phyloP scores from a whole-genome alignment of 768 basidiomycete species.

The Mycena polygramma region DNA sequence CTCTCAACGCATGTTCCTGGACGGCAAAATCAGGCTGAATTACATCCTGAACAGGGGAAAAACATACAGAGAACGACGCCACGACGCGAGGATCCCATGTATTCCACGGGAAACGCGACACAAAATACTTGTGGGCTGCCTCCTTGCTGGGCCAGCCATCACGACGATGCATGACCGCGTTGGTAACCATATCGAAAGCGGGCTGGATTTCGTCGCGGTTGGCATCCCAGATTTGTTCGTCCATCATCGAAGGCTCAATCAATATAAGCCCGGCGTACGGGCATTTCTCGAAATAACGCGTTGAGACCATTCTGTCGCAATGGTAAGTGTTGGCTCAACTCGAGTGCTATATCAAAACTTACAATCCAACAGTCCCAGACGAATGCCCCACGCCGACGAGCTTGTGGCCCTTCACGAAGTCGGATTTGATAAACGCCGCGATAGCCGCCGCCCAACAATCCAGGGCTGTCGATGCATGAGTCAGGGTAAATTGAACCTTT shows the following conservation, averaged over 20 bases:
- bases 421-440: conserved; percentile 30
- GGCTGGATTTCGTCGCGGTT: conserved; percentile 35
- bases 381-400: conserved; percentile 17
- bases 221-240: conserved; percentile 32
- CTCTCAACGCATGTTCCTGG: conserved; percentile 15
- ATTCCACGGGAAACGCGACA: conserved; percentile 41
- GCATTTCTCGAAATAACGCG: conserved; percentile 9
- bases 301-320: conserved; percentile 4
- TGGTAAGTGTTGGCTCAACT: not conserved
- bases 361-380: conserved; percentile 20
- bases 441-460: conserved; percentile 33
- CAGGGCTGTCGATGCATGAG: conserved; percentile 16
- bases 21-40: not conserved
- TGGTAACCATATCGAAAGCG: conserved; percentile 22
- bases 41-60: conserved; percentile 20
- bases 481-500: not conserved
- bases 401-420: conserved; percentile 7
- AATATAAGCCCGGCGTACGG: conserved; percentile 15
- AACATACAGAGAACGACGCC: conserved; percentile 27
- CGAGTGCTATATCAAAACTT: not conserved
- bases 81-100: conserved; percentile 43
- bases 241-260: conserved; percentile 16
- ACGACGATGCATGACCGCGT: conserved; percentile 34
- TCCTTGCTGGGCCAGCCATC: conserved; percentile 41
- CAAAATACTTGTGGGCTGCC: conserved; percentile 39